Conservation (phyloP, 352 stramenopile species). For the Pythium apleroticum region DNA sequence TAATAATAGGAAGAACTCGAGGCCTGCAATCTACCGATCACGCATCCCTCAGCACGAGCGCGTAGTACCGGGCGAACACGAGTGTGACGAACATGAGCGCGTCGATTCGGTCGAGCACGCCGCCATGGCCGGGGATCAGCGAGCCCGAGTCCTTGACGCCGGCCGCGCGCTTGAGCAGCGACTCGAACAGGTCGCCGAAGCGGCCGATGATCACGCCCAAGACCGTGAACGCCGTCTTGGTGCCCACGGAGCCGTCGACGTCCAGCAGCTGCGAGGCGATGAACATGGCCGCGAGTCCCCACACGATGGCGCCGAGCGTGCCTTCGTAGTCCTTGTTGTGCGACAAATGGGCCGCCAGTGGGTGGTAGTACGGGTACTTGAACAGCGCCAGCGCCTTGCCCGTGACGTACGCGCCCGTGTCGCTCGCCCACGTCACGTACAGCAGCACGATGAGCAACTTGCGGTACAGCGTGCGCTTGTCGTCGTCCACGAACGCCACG, state of each 20-base stretch:
- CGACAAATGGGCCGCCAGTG: constrained; percentile 87
- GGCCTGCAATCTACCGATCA: neutral
- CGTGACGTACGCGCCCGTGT: constrained; percentile 94
- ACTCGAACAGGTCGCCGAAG: constrained; percentile 94
- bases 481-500: constrained; percentile 62
- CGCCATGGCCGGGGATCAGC: constrained; percentile 94
- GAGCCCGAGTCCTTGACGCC: constrained; percentile 94
- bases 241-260: constrained; percentile 71
- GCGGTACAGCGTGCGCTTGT: constrained; percentile 47
- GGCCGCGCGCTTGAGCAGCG: constrained; percentile 95
- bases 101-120: constrained; percentile 94
- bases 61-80: constrained; percentile 59
- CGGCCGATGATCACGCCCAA: constrained; percentile 92
- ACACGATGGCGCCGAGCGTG: constrained; percentile 81
- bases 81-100: constrained; percentile 91
- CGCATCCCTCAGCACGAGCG: constrained; percentile 9
- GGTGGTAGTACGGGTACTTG: constrained; percentile 81
- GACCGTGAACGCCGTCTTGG: constrained; percentile 77
- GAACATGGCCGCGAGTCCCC: constrained; percentile 85
- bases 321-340: constrained; percentile 97
- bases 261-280: constrained; percentile 62
- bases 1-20: neutral
- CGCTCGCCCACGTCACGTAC: constrained; percentile 76
- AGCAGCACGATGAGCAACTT: constrained; percentile 68
- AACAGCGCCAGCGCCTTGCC: constrained; percentile 85